phyloP scores from a whole-genome alignment of 306 rosid species.

The Sechiopsis laciniata region DNA sequence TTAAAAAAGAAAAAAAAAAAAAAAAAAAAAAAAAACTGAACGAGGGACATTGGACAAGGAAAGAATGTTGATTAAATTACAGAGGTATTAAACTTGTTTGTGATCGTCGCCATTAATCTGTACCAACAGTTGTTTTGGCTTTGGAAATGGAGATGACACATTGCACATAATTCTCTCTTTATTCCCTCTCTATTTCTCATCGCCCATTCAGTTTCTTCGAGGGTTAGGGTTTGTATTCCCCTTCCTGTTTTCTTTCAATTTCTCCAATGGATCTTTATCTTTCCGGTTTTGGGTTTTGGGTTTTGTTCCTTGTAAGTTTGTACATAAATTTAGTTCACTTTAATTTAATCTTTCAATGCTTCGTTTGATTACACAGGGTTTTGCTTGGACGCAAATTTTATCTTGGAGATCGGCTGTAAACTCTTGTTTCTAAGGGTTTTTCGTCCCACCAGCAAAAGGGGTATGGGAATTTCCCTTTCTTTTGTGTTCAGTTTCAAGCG shows the following conservation, averaged over 20 bases:
- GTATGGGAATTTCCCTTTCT: background rate
- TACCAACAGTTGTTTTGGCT: background rate
- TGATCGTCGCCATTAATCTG: constrained; percentile 11
- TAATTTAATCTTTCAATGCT: background rate
- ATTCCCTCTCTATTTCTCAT: background rate
- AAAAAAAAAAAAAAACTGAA: too few species aligned
- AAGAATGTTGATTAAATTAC: too few species aligned
- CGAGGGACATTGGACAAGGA: too few species aligned
- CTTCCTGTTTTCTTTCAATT: background rate
- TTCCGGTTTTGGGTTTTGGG: background rate
- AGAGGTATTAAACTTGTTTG: too few species aligned
- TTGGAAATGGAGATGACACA: constrained; percentile 11
- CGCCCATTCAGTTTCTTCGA: background rate
- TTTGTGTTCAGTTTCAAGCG: background rate
- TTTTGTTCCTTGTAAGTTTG: background rate
- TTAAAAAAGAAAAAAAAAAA: too few species aligned
- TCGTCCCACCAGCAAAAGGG: constrained; percentile 1
- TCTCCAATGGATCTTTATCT: background rate
- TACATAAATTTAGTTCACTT: background rate
- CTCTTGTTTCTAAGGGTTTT: constrained; percentile 19
- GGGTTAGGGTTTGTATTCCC: constrained; percentile 12
- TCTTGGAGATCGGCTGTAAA: constrained; percentile 8
- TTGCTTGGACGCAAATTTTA: constrained; percentile 13
- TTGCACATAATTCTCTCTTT: background rate
- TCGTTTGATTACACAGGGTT: constrained; percentile 3